Evolutionary conservation across 176 grass and related monocot species (phyloP), one percentile per base, ranked within the genome.

Genomic region (Aegilops sharonensis): DNA sequence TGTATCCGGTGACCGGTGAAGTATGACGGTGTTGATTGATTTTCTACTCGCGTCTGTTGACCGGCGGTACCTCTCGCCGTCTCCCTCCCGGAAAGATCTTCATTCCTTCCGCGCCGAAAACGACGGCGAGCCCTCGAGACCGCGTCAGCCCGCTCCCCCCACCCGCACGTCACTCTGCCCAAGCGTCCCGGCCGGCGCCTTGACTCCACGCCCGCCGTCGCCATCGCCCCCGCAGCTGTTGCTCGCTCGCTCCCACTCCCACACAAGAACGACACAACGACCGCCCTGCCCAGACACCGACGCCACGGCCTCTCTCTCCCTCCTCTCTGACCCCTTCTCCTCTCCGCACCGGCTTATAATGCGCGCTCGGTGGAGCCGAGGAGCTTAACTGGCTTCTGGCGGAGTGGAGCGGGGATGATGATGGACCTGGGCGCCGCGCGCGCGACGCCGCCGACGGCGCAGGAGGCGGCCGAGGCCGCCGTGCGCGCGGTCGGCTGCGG

Each of bases 401-500:
- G 40, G 23, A 47, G 39, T 0, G 40, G 6, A 48, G 39, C 0
- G 40, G 21, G 0, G 23, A 24, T 8, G 75, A 61, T 68, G 83
- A 35, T 42, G 72, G 83, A 32, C 4, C 7, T 24, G 78, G n/a
- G 18, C 47, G 72, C 50, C 39, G 11, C 56, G n/a, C 67, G 67
- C 15, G 66, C 43, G 60, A 82, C 85, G 89, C 68, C 80, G 56
- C 83, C 86, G 86, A 45, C 84, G 50, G 90, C 87, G 93, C 91
- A 95, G 73, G 89, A 30, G 7, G 89, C 86, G 83, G 93, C 93
- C 4, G 91, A 91, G 89, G 56, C 75, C 86, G 95, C 95, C 21
- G 89, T 98, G 54, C 85, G 83, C 50, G 83, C 93, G 11, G 77
- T 98, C 25, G 95, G 95, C 13, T 95, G 93, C 84, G 91, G 93